Evolutionary conservation across 1,139 yeast species (phyloP).

Genomic region (Ogataea hybrid): DNA sequence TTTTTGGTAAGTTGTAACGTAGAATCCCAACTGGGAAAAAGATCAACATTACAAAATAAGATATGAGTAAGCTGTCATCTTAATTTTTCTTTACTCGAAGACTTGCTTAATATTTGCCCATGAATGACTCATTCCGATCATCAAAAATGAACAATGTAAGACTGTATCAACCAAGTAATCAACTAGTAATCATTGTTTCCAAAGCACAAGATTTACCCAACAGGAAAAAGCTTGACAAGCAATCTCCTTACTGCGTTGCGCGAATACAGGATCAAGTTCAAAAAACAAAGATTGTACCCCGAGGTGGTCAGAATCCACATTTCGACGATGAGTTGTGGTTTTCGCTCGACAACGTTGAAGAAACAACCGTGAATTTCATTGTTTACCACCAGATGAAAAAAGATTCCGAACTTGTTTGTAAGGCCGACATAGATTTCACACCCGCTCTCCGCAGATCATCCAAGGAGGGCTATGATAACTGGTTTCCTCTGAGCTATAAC

Average conservation of each 20-base stretch:
- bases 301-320: conserved; percentile 91
- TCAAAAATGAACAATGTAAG: conserved; percentile 3
- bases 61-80: no score
- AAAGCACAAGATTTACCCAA: conserved; percentile 75
- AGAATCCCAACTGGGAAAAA: no score
- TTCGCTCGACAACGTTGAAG: conserved; percentile 58
- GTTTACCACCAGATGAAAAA: conserved; percentile 85
- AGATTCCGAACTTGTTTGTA: conserved; percentile 86
- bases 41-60: no score
- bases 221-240: conserved; percentile 79
- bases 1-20: no score
- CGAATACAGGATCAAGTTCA: conserved; percentile 80
- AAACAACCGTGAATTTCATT: conserved; percentile 63
- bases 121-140: conserved; percentile 34
- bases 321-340: conserved; percentile 83
- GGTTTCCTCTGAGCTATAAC: conserved; percentile 75
- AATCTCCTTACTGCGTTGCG: conserved; percentile 80
- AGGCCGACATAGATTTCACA: conserved; percentile 72
- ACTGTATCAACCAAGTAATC: conserved; percentile 21
- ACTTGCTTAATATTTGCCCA: conserved; percentile 20
- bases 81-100: no score
- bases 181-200: conserved; percentile 32
- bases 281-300: conserved; percentile 64
- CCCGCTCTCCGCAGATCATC: conserved; percentile 64
- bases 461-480: conserved; percentile 78